A percentile compares a stretch with the other conserved stretches of the same genome.
phyloP scores from a whole-genome alignment of 2,329 filamentous ascomycete genomes.

The Sporothrix variecibatus region DNA sequence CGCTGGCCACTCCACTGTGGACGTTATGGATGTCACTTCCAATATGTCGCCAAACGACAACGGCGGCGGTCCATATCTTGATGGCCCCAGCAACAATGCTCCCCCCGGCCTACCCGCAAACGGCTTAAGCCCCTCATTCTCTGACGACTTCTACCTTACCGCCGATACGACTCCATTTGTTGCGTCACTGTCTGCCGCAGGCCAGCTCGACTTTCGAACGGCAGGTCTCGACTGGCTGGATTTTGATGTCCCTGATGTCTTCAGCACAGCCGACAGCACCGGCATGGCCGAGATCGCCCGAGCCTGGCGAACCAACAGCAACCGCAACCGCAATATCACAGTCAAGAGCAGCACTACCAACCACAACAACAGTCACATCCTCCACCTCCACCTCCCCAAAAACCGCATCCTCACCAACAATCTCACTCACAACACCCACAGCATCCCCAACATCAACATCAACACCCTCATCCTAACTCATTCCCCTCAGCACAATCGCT shows the following conservation, averaged over 20 bases:
- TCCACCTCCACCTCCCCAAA: neutral
- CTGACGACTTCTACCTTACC: constrained; percentile 24
- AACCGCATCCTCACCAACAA: neutral
- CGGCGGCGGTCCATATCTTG: neutral
- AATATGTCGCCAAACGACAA: neutral
- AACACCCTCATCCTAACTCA: neutral
- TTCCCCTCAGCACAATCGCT: neutral
- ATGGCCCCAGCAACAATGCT: neutral
- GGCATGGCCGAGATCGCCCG: constrained; percentile 2
- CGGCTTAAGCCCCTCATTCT: constrained; percentile 23
- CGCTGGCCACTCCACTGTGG: neutral
- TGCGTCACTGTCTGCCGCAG: constrained; percentile 23
- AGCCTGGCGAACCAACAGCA: neutral
- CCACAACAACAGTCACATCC: neutral
- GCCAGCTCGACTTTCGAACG: constrained; percentile 28
- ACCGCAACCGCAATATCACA: neutral
- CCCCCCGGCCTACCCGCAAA: neutral
- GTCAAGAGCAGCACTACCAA: neutral
- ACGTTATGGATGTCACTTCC: constrained; percentile 1
- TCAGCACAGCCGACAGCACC: neutral
- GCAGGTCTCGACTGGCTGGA: constrained; percentile 29
- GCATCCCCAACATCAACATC: neutral
- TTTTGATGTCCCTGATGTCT: constrained; percentile 26
- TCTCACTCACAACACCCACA: neutral
- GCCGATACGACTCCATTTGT: constrained; percentile 23